Evolutionary conservation across 2,329 filamentous ascomycete species (phyloP).

Genomic region (Colletotrichum shisoi): DNA sequence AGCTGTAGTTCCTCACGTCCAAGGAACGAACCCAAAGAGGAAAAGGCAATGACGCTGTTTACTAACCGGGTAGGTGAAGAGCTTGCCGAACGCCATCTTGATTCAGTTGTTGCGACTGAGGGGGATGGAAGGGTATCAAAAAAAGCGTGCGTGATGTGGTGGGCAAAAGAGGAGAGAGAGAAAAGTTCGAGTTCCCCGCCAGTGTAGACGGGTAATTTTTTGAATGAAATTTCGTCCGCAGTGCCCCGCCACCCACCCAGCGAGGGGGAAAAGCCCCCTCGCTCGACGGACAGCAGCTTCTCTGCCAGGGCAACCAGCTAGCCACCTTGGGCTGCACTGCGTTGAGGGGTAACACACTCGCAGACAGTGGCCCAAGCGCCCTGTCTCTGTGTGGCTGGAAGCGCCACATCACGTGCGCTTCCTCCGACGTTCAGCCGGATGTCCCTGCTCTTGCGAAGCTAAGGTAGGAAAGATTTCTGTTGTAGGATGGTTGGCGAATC

Average conservation of each 20-base stretch:
- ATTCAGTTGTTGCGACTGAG: constrained; percentile 46
- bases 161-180: constrained; percentile 44
- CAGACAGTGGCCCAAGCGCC: constrained; percentile 1
- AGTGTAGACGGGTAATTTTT: constrained; percentile 37
- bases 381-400: neutral
- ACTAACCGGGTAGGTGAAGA: constrained; percentile 84
- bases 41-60: constrained; percentile 23
- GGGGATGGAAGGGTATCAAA: constrained; percentile 42
- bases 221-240: constrained; percentile 38
- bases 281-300: constrained; percentile 20
- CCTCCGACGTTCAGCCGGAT: constrained; percentile 25
- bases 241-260: constrained; percentile 32
- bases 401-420: neutral
- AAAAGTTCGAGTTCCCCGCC: constrained; percentile 36
- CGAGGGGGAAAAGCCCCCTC: constrained; percentile 17
- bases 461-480: constrained; percentile 39
- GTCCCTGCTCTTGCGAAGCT: neutral
- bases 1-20: constrained; percentile 44
- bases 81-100: constrained; percentile 96
- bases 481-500: neutral
- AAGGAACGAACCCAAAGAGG: neutral
- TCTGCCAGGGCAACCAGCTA: constrained; percentile 20
- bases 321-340: neutral
- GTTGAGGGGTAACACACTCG: constrained; percentile 23
- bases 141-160: constrained; percentile 41